Base-by-base conservation (phyloP, 176 grass and related monocot genomes). In the Areca catechu region DNA sequence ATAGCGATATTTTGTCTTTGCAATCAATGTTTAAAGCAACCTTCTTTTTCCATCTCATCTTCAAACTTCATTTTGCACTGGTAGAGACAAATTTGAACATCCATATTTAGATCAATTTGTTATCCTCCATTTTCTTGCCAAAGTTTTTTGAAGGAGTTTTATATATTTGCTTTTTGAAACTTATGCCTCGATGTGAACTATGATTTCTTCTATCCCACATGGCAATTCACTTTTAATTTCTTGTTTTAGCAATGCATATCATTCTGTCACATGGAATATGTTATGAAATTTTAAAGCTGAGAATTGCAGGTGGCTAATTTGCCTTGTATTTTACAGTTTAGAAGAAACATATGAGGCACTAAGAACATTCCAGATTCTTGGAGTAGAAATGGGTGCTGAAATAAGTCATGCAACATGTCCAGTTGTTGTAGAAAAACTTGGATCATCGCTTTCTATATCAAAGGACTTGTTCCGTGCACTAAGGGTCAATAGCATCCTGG, bases 391-490 rank as follows among this genome's bases (percentile, higher is more conserved):
- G 6, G 37, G 22, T 23, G 16, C 19, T 54, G 61, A 60, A 20
- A 80, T 73, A 22, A 51, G 20, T 19, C 20, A 54, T 37, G 61
- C 49, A 53, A 74, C 60, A 50, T 80, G 77, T 50, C 19, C 37
- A 49, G 60, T 19, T 60, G 22, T 80, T 61, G n/a, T 74, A 20
- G 48, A 77, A 16, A 70, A 60, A 28, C 49, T 86, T 56, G 67
- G 52, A 16, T 72, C 80, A 2, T 49, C 79, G 0, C 27, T 61
- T 5, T 76, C 65, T 16, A 72, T 58, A n/a, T 3, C 71, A 1
- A 85, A 90, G 62, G 82, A 90, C 71, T 83, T 85, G 60, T 86
- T 86, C 72, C 71, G 80, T 56, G 82, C 75, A 2, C 58, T 66
- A 61, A 77, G 76, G 69, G 69, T 85, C 56, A 69, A 50, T 17